A percentile compares a stretch with the other conserved stretches of the same genome.
Evolutionary conservation across 495 filamentous ascomycete genomes (phyloP).

Genomic region (Penicillium pancosmium): DNA sequence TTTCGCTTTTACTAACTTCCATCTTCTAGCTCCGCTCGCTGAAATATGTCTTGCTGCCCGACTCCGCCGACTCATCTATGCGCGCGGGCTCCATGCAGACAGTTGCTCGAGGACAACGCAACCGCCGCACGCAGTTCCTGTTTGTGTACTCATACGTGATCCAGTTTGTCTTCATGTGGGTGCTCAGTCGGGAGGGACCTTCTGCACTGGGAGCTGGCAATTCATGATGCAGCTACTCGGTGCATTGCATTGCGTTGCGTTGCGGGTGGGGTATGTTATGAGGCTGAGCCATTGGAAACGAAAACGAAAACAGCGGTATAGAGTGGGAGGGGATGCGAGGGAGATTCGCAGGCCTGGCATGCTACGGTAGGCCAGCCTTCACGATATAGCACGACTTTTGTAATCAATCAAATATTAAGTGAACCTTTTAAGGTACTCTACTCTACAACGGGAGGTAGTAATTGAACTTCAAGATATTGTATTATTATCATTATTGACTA

Average conservation of each 20-base stretch:
- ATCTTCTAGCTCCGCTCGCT: conserved; percentile 80
- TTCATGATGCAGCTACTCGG: conserved; percentile 26
- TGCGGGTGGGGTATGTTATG: too few species aligned
- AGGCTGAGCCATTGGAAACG: too few species aligned
- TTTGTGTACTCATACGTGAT: conserved; percentile 94
- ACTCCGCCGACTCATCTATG: conserved; percentile 65
- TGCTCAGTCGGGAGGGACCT: conserved; percentile 65
- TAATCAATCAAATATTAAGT: conserved; percentile 30
- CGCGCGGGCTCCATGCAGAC: conserved; percentile 73
- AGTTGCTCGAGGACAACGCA: conserved; percentile 79
- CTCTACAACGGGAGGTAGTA: too few species aligned
- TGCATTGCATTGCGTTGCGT: not conserved
- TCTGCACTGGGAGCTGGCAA: conserved; percentile 26
- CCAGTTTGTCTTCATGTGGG: conserved; percentile 94
- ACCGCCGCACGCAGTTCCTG: conserved; percentile 89
- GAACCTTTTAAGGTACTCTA: not conserved
- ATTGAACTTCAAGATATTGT: too few species aligned
- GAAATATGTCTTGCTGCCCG: conserved; percentile 93
- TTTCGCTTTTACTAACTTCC: conserved; percentile 22
- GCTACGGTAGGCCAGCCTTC: conserved; percentile 6
- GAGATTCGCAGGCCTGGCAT: too few species aligned
- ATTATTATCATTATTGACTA: too few species aligned
- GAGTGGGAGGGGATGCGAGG: too few species aligned
- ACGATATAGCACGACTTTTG: conserved; percentile 39
- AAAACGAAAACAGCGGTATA: too few species aligned